Conservation (phyloP, 2,329 filamentous ascomycete species). For the Lasiodiplodia sp. region DNA sequence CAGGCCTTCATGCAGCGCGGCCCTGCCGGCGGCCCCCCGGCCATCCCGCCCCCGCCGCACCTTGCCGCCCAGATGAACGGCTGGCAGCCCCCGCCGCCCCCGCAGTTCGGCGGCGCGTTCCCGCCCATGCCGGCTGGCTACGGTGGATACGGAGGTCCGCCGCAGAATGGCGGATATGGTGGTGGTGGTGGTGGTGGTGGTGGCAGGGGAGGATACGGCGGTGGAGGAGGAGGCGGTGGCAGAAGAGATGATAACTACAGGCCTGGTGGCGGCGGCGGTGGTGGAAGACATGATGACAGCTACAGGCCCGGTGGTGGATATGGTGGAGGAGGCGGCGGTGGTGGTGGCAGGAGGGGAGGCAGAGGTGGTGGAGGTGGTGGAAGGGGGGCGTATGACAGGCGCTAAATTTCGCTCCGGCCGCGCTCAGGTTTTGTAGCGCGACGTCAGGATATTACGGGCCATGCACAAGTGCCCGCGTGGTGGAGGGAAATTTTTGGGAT, state of each 20-base stretch:
- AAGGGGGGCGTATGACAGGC: conserved; percentile 32
- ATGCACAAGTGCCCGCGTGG: not conserved
- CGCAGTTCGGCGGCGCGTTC: conserved; percentile 32
- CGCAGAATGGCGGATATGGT: conserved; percentile 8
- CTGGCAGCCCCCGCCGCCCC: conserved; percentile 40
- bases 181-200: conserved; percentile 25
- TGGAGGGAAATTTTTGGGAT: conserved; percentile 8
- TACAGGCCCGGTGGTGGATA: conserved; percentile 39
- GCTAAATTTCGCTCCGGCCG: conserved; percentile 18
- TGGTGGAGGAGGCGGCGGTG: conserved; percentile 35
- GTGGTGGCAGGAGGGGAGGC: conserved; percentile 31
- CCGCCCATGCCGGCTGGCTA: conserved; percentile 32
- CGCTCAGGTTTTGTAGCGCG: not conserved
- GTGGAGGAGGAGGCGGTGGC: conserved; percentile 36
- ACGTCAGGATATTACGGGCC: not conserved
- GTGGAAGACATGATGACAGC: conserved; percentile 28
- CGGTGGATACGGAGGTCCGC: conserved; percentile 22
- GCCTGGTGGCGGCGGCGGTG: conserved; percentile 21
- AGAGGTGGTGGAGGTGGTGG: conserved; percentile 38
- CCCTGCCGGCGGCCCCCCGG: conserved; percentile 35
- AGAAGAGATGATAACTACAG: conserved; percentile 36
- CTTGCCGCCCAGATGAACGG: conserved; percentile 31
- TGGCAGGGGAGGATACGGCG: conserved; percentile 21
- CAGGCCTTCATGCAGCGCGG: conserved; percentile 32
- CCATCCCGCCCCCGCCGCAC: conserved; percentile 37